A percentile compares a stretch with the other conserved stretches of the same genome.
Evolutionary conservation across 2,329 filamentous ascomycete genomes (phyloP).

Genomic region (Domatiomyces catenatus): DNA sequence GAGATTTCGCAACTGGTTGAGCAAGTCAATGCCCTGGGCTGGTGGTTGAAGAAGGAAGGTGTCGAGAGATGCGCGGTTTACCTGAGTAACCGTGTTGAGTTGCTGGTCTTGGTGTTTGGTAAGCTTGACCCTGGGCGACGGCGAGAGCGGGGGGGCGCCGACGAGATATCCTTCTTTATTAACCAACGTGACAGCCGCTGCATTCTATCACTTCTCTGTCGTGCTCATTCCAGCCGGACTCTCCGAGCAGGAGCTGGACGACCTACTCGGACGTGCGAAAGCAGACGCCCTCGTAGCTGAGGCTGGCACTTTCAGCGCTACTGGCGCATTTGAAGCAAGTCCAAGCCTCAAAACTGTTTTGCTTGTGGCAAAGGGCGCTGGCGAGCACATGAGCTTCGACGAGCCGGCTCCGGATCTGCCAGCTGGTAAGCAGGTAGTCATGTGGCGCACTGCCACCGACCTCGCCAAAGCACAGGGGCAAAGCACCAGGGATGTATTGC

Average conservation of each 20-base stretch:
- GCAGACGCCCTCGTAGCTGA: slow-evolving; percentile 72
- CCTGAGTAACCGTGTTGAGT: slow-evolving; percentile 82
- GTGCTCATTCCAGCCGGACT: slow-evolving; percentile 74
- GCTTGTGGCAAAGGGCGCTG: slow-evolving; percentile 87
- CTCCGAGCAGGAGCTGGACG: slow-evolving; percentile 49
- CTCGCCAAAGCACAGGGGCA: slow-evolving; percentile 20
- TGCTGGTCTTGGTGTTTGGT: slow-evolving; percentile 65
- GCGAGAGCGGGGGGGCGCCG: background rate
- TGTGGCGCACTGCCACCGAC: background rate
- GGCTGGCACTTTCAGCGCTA: slow-evolving; percentile 73
- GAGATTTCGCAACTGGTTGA: slow-evolving; percentile 56
- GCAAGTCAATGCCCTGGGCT: slow-evolving; percentile 77
- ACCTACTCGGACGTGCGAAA: slow-evolving; percentile 55
- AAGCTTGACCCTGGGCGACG: slow-evolving; percentile 13
- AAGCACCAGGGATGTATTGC: slow-evolving; percentile 49
- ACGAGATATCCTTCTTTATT: background rate
- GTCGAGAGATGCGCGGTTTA: slow-evolving; percentile 73
- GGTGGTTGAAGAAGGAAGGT: slow-evolving; percentile 51
- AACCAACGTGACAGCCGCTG: slow-evolving; percentile 42
- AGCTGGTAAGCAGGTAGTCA: background rate
- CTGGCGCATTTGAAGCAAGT: slow-evolving; percentile 50
- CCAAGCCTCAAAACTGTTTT: slow-evolving; percentile 60
- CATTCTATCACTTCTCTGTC: slow-evolving; percentile 77
- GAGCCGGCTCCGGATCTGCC: slow-evolving; percentile 21
- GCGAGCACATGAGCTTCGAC: slow-evolving; percentile 77